Conservation (phyloP, 306 rosid genomes). For the Cicer judaicum region DNA sequence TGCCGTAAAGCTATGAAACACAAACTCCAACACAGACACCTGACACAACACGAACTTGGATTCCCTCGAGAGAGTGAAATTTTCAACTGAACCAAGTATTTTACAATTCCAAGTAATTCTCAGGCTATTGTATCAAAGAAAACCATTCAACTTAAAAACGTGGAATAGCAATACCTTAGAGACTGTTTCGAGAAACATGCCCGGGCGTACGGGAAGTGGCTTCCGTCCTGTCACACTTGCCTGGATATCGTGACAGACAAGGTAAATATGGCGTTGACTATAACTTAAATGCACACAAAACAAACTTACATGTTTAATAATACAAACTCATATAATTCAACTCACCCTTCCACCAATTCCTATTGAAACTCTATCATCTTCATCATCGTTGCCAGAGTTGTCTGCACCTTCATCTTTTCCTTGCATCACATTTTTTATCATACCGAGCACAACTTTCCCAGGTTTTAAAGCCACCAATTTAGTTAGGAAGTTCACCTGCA, state of each 20-base stretch:
- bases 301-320: conserved; percentile 13
- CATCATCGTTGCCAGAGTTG: conserved; percentile 45
- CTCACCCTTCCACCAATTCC: conserved; percentile 88
- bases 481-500: conserved; percentile 90
- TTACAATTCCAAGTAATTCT: conserved; percentile 27
- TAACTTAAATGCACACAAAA: conserved; percentile 18
- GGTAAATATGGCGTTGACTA: conserved; percentile 35
- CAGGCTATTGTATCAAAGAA: conserved; percentile 31
- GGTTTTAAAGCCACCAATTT: conserved; percentile 92
- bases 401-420: conserved; percentile 96
- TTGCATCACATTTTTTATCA: conserved; percentile 90
- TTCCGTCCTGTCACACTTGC: conserved; percentile 69
- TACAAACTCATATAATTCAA: conserved; percentile 39
- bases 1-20: too few relatives aligned
- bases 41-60: neutral
- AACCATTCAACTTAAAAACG: conserved; percentile 22
- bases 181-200: conserved; percentile 98
- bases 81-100: conserved; percentile 36
- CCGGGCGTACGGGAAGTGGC: conserved; percentile 89
- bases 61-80: neutral
- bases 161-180: conserved; percentile 64
- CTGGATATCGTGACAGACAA: conserved; percentile 52
- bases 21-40: too few relatives aligned
- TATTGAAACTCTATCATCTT: conserved; percentile 46
- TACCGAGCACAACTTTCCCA: conserved; percentile 75